Evolutionary conservation across 163 green algal genomes (phyloP).

Genomic region (Trebouxiophyceae sp.): DNA sequence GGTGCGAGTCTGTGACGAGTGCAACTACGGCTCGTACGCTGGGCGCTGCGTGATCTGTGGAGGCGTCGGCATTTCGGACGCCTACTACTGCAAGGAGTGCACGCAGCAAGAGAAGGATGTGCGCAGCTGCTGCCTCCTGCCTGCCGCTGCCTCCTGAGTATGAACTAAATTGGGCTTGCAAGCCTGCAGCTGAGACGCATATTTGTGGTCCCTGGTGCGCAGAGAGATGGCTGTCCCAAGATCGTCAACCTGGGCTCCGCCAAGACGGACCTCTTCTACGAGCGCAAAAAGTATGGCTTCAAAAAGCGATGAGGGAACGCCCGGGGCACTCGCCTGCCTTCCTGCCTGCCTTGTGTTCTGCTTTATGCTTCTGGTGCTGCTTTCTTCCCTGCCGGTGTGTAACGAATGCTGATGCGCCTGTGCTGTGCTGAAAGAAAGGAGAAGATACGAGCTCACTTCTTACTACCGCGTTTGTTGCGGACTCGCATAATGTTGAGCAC

Average conservation of each 20-base stretch:
- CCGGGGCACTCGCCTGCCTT: too few relatives aligned
- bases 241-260: slow-evolving; percentile 97
- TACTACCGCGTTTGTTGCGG: too few relatives aligned
- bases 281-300: slow-evolving; percentile 82
- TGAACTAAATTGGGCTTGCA: background rate
- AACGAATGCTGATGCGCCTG: too few relatives aligned
- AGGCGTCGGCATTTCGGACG: slow-evolving; percentile 89
- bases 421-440: too few relatives aligned
- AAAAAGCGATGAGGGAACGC: slow-evolving; percentile 41
- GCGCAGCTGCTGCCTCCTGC: slow-evolving; percentile 24
- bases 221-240: slow-evolving; percentile 92
- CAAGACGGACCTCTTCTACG: slow-evolving; percentile 92
- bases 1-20: slow-evolving; percentile 97
- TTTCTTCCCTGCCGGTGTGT: too few relatives aligned
- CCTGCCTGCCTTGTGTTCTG: too few relatives aligned
- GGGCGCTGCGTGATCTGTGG: slow-evolving; percentile 97
- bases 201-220: slow-evolving; percentile 17
- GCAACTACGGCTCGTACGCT: slow-evolving; percentile 94
- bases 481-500: too few relatives aligned
- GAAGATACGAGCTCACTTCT: too few relatives aligned
- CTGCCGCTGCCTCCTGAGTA: background rate
- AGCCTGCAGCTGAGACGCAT: background rate
- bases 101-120: slow-evolving; percentile 96
- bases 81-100: slow-evolving; percentile 99
- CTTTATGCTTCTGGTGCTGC: too few relatives aligned